Base-by-base conservation (phyloP, 2,329 filamentous ascomycete genomes). In the Anthostomella pinea region DNA sequence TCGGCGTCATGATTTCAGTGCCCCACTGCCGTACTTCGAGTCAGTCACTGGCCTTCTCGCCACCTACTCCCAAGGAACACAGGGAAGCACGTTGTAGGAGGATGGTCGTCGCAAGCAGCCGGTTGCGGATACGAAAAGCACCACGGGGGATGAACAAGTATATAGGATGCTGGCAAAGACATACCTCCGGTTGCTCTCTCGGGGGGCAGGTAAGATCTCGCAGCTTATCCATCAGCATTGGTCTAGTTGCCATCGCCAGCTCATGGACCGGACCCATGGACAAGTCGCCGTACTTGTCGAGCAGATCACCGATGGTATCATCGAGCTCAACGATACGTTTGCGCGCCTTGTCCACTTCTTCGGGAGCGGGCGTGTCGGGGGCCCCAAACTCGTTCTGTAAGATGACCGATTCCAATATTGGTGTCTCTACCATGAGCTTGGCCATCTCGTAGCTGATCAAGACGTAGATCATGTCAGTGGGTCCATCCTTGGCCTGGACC, bases 401-500 rank as follows among this genome's bases (percentile, higher is more conserved):
- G 14, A 77, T 59, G 13, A 75, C 65, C 8, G 66, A 59, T 43
- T 79, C 75, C 17, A 78, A 60, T 1, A 66, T 67, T 1, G 69
- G 67, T 0, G 59, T 64, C 9, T 72, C 67, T 14, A 72, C 56
- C 38, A 79, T 61, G 40, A 76, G 72, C 21, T 66, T 66, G 27
- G 67, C 68, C 3, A 79, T 62, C 30, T 72, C 69, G 56, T 69
- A 72, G 4, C 65, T 60, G 8, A 78, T 57, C 20, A 80, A 49
- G 42, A 69, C 68, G 42, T 78, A 77, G 1, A 74, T 72, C 77
- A 81, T 81, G 42, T 81, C 77, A 0, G 77, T 81, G 3, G 77
- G 75, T 0, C 75, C 75, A 2, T 78, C 72, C 14, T 69, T 69
- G 9, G 72, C 63, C 27, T 68, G 64, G 2, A 78, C 56, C 0